Base-by-base conservation (phyloP, 192 early-diverging fungal species). In the Linnemannia exigua region DNA sequence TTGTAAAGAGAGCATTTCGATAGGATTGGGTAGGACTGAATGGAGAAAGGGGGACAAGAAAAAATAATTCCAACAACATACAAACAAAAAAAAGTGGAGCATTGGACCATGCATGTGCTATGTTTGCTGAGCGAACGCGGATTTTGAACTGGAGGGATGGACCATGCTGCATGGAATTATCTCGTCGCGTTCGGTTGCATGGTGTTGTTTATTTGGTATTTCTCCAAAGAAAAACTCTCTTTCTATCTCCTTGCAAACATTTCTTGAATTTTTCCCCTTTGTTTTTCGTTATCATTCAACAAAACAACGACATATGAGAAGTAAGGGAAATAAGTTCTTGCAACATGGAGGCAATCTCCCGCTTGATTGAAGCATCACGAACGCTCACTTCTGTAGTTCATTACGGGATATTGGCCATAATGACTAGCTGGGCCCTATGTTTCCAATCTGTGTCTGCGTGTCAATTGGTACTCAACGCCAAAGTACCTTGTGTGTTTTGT, bases 211-310 rank as follows among this genome's bases (percentile, higher is more conserved):
- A 6, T 54, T 54, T 54, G n/a, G 28, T 63, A 63, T 63, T 31
- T 58, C n/a, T 63, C 28, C n/a, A n/a, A n/a, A n/a, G n/a, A 25
- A 28, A 63, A 63, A 63, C 58, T 63, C 58, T 63, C 58, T 63
- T 63, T 63, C 31, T 63, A 1, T 31, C 22, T 54, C 22, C 22
- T 54, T 44, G 41, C 41, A 44, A 3, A n/a, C n/a, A n/a, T n/a
- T n/a, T n/a, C n/a, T n/a, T n/a, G n/a, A n/a, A 44, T 54, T n/a
- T 22, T 52, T 52, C 20, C 20, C 19, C 20, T 22, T 22, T 52
- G 1, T 52, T 54, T 25, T 54, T 51, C 17, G 0, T 19, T 51
- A 19, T n/a, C n/a, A 31, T 63, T 31, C 9, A 44, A 44, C 3
- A 44, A 44, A 44, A 44, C 41, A 44, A 44, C 3, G 9, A 44